Percentiles rank a stretch among this genome's conserved stretches.
Evolutionary conservation across 1,284 basidiomycete species (phyloP).

Genomic region (Rugosomyces carneus): DNA sequence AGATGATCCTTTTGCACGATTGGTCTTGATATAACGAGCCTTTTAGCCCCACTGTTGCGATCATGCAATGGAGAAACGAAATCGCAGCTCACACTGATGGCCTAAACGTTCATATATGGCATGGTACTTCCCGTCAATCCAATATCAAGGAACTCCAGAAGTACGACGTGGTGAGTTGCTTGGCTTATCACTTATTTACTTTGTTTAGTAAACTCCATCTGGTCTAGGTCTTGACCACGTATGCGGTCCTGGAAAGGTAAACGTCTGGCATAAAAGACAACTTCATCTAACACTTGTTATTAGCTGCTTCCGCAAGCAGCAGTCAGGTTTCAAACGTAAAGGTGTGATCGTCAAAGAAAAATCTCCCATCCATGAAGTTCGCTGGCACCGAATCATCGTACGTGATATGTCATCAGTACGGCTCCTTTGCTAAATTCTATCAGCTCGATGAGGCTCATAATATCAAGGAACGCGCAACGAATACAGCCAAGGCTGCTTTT

Average conservation of each 20-base stretch:
- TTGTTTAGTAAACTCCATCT: not conserved
- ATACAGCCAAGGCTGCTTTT: slow-evolving; percentile 95
- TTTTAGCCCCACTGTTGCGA: slow-evolving; percentile 83
- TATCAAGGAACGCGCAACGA: slow-evolving; percentile 92
- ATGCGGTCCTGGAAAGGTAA: slow-evolving; percentile 76
- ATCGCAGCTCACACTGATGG: slow-evolving; percentile 79
- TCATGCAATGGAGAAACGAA: slow-evolving; percentile 99
- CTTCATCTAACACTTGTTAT: not conserved
- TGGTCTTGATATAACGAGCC: not conserved
- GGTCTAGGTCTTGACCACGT: slow-evolving; percentile 64
- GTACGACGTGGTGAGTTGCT: slow-evolving; percentile 75
- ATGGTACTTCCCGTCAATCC: slow-evolving; percentile 69
- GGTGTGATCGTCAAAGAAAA: slow-evolving; percentile 84
- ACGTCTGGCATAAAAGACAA: not conserved
- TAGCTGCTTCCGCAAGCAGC: slow-evolving; percentile 89
- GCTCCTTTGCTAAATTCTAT: slow-evolving; percentile 1
- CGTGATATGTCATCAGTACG: slow-evolving; percentile 14
- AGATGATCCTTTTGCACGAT: slow-evolving; percentile 15
- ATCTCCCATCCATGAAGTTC: slow-evolving; percentile 79
- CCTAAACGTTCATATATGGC: slow-evolving; percentile 86
- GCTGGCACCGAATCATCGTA: slow-evolving; percentile 81
- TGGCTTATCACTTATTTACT: not conserved
- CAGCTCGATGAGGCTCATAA: slow-evolving; percentile 98
- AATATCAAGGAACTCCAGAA: slow-evolving; percentile 68
- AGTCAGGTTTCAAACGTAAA: slow-evolving; percentile 86